Evolutionary conservation across 176 grass and related monocot species (phyloP).

Genomic region (Elaeis guineensis): DNA sequence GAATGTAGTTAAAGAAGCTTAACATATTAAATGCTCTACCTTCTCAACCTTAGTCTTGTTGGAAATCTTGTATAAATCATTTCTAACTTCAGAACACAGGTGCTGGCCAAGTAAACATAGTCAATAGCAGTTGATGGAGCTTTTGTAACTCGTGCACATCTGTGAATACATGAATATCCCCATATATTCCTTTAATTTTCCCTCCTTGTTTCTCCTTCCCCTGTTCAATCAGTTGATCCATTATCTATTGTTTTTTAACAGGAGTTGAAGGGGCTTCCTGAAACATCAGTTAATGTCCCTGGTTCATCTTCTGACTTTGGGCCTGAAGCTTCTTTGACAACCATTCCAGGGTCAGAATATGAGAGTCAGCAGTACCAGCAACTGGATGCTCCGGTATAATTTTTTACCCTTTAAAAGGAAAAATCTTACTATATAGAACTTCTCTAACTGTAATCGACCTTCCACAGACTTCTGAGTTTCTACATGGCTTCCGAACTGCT

Average conservation of each 20-base stretch:
- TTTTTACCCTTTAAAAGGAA: constrained; percentile 5
- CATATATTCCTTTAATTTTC: no score
- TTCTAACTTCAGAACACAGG: no score
- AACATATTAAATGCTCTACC: no score
- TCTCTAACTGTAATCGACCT: constrained; percentile 28
- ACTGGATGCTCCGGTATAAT: constrained; percentile 39
- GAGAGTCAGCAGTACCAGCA: constrained; percentile 66
- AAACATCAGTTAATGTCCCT: constrained; percentile 48
- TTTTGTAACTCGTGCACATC: no score
- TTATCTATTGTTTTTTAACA: constrained; percentile 27
- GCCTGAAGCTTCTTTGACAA: constrained; percentile 45
- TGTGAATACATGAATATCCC: no score
- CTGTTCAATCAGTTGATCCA: no score
- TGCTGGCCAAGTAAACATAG: no score
- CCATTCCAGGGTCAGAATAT: constrained; percentile 75
- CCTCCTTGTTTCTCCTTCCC: no score
- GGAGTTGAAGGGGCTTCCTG: constrained; percentile 83
- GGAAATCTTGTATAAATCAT: no score
- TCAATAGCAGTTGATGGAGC: no score
- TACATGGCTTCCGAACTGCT: constrained; percentile 25
- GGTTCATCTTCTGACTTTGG: constrained; percentile 43
- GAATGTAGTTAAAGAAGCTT: no score
- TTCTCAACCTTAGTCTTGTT: no score
- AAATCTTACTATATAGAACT: not conserved
- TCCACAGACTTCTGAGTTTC: constrained; percentile 52